Evolutionary conservation across 192 early-diverging fungal species (phyloP).

Genomic region (Umbelopsis sp.): DNA sequence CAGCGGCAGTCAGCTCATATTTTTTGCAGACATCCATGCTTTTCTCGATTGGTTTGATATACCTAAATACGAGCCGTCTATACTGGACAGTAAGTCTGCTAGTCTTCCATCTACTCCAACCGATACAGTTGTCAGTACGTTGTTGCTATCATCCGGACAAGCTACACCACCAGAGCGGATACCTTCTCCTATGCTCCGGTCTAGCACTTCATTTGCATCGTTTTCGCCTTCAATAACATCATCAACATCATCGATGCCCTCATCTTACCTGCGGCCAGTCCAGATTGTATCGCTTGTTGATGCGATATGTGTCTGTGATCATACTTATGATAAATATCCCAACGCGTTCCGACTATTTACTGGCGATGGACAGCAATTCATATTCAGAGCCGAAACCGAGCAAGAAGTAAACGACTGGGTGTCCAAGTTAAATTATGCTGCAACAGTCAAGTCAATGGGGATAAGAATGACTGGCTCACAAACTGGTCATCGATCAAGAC

Average conservation of each 20-base stretch:
- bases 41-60: conserved; percentile 50
- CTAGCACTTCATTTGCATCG: conserved; percentile 7
- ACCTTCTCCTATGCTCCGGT: conserved; percentile 19
- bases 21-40: conserved; percentile 63
- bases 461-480: conserved; percentile 34
- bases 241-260: conserved; percentile 12
- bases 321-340: conserved; percentile 75
- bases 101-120: conserved; percentile 22
- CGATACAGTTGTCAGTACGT: not conserved
- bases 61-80: not conserved
- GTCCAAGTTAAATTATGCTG: conserved; percentile 78
- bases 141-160: conserved; percentile 1
- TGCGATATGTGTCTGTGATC: conserved; percentile 70
- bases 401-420: conserved; percentile 82
- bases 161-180: conserved; percentile 12
- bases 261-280: conserved; percentile 26
- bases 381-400: conserved; percentile 70
- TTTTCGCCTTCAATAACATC: conserved; percentile 13
- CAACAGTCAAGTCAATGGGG: conserved; percentile 68
- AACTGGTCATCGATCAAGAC: not conserved
- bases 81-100: conserved; percentile 15
- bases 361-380: conserved; percentile 70
- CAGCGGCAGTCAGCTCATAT: conserved; percentile 75
- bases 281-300: conserved; percentile 63
- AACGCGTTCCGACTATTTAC: conserved; percentile 77